Evolutionary conservation across 495 filamentous ascomycete species (phyloP), one percentile per base, ranked within the genome.

Genomic region (Daldinia concentrica): DNA sequence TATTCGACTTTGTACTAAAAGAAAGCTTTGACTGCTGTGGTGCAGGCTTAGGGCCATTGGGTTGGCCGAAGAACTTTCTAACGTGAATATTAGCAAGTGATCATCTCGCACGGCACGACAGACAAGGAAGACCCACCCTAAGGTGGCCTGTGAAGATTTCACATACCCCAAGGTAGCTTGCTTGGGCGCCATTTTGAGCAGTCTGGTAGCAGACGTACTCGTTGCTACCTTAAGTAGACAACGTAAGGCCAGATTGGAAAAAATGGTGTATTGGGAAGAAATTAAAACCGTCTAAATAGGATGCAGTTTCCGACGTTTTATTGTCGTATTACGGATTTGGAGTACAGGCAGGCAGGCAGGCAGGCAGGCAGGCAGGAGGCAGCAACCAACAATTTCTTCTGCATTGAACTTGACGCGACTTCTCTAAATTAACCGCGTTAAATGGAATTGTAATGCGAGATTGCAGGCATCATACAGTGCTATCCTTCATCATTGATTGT

Each of bases 111-210:
- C 15, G 58, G 17, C 6, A 26, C 43, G 12, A n/a, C 34, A 64
- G 26, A 27, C 37, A 71, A 65, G 36, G 56, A 56, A 64, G 45
- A 90, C 92, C 84, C 87, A 96, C 94, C 92, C 89, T 77, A 97
- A 82, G 62, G 91, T 96, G 73, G 88, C 86, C 82, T 97, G 93
- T 59, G 87, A 85, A 63, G 90, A 84, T 78, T 86, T 90, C 51
- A 96, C 95, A 84, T 97, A 98, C 95, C 93, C 93, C 77, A 98
- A 80, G 8, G 93, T 97, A 74, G 91, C 88, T 85, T 98, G 95
- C 78, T 94, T 97, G 15, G 84, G 82, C 68, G 85, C 74, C 86
- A 87, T 86, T 19, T 58, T 82, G 67, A 74, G 66, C 37, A 77
- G 56, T 69, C 69, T 66, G 8, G 67, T 62, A 19, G 41, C 65